Evolutionary conservation across 108 stramenopile genomes (phyloP).

Genomic region (Fragilaria radians): DNA sequence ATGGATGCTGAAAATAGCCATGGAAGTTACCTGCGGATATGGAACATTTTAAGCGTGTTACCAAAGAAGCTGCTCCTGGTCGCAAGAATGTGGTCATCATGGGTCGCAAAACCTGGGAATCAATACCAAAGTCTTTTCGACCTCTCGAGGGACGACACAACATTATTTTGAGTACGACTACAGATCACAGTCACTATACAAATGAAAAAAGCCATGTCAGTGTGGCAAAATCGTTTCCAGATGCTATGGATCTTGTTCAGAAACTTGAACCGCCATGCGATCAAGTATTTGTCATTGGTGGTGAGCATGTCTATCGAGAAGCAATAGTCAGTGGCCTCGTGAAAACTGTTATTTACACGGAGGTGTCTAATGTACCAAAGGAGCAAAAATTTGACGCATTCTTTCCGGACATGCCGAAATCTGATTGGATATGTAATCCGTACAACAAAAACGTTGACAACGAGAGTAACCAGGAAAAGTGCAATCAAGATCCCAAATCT

Average conservation of each 20-base stretch:
- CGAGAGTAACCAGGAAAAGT: constrained; percentile 14
- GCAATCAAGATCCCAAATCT: constrained; percentile 26
- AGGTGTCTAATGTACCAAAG: constrained; percentile 47
- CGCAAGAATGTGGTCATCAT: constrained; percentile 94
- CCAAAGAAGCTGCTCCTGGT: constrained; percentile 8
- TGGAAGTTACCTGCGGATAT: constrained; percentile 82
- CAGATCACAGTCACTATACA: constrained; percentile 11
- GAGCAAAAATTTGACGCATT: constrained; percentile 68
- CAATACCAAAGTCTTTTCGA: constrained; percentile 91
- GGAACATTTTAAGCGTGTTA: constrained; percentile 75
- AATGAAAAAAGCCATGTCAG: constrained; percentile 70
- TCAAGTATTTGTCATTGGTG: constrained; percentile 90
- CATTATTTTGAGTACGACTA: constrained; percentile 76
- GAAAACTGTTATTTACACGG: constrained; percentile 58
- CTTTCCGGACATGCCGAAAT: constrained; percentile 48
- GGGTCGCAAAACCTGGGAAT: constrained; percentile 99
- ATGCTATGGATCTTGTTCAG: constrained; percentile 65
- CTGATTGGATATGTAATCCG: constrained; percentile 50
- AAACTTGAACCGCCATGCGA: not conserved
- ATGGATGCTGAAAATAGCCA: too few relatives aligned
- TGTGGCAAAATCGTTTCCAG: constrained; percentile 62
- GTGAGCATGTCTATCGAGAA: constrained; percentile 81
- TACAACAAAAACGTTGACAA: constrained; percentile 15
- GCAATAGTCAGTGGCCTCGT: constrained; percentile 69
- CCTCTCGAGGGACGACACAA: constrained; percentile 88